A percentile compares a stretch with the other conserved stretches of the same genome.
Evolutionary conservation across 805 yeast genomes (phyloP).

Genomic region (Teunomyces panamensis): DNA sequence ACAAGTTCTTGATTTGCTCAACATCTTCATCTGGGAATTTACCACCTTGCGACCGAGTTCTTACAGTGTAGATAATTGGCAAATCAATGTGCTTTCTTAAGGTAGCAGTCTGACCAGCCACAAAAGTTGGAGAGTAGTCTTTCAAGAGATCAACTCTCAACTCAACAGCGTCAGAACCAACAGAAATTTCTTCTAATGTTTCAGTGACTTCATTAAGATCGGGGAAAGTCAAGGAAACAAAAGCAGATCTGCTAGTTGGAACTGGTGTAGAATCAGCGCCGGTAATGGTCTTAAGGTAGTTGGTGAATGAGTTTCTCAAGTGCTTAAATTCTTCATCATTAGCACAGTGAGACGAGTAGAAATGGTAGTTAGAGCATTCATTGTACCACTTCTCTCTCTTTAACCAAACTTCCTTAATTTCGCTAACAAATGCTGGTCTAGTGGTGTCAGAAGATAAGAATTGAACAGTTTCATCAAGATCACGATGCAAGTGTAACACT

Average conservation of each 20-base stretch:
- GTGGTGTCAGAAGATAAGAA: constrained; percentile 75
- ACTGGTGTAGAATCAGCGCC: constrained; percentile 45
- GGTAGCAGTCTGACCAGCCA: constrained; percentile 69
- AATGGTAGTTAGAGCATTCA: constrained; percentile 74
- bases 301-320: constrained; percentile 57
- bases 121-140: constrained; percentile 49
- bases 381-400: constrained; percentile 78
- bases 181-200: constrained; percentile 49
- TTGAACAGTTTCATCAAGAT: constrained; percentile 71
- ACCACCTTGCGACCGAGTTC: constrained; percentile 83
- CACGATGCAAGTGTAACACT: constrained; percentile 89
- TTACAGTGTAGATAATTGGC: constrained; percentile 79
- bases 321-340: constrained; percentile 50
- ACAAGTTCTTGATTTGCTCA: constrained; percentile 47
- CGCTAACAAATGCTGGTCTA: constrained; percentile 84
- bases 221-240: constrained; percentile 68
- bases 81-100: constrained; percentile 61
- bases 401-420: constrained; percentile 77
- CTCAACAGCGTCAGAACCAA: constrained; percentile 82
- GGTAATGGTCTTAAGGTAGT: constrained; percentile 58
- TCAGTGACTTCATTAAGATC: constrained; percentile 50
- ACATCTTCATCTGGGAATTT: constrained; percentile 60
- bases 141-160: constrained; percentile 72
- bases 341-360: constrained; percentile 72
- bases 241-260: constrained; percentile 55